These are phyloP conservation scores for Sclerotinia minor DNA, from an alignment of 2,329 filamentous ascomycete genomes.

Conservation along the genomic window DNA sequence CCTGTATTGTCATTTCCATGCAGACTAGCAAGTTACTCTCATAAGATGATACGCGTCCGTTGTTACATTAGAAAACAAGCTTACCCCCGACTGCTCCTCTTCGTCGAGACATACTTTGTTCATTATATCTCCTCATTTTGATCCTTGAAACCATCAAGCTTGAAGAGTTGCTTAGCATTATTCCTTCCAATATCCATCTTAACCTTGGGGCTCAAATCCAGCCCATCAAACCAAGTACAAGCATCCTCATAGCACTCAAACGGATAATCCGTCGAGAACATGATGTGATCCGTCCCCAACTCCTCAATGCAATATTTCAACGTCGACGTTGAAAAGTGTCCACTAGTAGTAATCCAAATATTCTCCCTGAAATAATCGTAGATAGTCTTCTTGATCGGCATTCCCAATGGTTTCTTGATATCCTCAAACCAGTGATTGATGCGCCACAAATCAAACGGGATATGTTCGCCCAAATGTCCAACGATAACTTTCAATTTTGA, in stretches of 20 bases:
- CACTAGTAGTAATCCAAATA: conserved; percentile 58
- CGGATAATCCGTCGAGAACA: conserved; percentile 57
- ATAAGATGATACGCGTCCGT: too few relatives aligned
- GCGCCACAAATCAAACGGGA: conserved; percentile 52
- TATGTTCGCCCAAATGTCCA: conserved; percentile 52
- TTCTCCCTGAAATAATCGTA: conserved; percentile 56
- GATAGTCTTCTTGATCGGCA: conserved; percentile 47
- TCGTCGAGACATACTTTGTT: too few relatives aligned
- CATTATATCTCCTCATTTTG: neutral
- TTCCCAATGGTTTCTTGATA: conserved; percentile 46
- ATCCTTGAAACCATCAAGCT: conserved; percentile 28
- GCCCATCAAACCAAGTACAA: conserved; percentile 46
- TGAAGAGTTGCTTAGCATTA: conserved; percentile 49
- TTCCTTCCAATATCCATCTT: conserved; percentile 48
- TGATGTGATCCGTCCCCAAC: conserved; percentile 51
- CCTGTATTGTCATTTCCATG: too few relatives aligned
- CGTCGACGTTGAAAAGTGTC: conserved; percentile 56
- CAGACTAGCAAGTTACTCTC: too few relatives aligned
- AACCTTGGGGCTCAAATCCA: conserved; percentile 44
- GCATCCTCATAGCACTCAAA: conserved; percentile 49
- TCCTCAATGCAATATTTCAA: conserved; percentile 52
- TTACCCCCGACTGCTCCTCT: too few relatives aligned
- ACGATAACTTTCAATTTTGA: conserved; percentile 50
- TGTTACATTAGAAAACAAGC: neutral
- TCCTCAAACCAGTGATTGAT: conserved; percentile 59